Conservation (phyloP, 2,329 filamentous ascomycete species). For the Cadophora luteo-olivacea region DNA sequence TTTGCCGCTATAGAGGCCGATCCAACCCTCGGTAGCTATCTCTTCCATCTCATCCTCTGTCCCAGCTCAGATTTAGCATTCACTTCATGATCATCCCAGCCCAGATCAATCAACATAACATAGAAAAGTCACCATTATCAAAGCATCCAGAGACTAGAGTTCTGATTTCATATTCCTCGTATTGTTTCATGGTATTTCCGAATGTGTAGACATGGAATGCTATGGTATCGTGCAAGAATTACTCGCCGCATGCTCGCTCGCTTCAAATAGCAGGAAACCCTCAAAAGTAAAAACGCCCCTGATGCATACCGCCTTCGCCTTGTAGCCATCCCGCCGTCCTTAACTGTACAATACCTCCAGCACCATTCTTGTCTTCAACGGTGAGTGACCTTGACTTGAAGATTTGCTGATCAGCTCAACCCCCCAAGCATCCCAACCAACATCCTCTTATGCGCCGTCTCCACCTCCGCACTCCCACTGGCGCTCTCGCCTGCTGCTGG, state of each 20-base stretch:
- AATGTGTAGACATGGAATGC: not conserved
- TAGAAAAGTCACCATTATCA: too few relatives aligned
- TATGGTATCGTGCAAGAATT: not conserved
- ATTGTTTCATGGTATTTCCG: not conserved
- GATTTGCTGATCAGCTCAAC: not conserved
- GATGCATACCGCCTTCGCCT: too few relatives aligned
- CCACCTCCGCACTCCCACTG: not conserved
- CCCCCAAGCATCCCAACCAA: not conserved
- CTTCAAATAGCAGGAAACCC: not conserved
- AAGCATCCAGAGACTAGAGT: too few relatives aligned
- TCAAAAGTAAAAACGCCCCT: not conserved
- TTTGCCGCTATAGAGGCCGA: too few relatives aligned
- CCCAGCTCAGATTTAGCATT: too few relatives aligned
- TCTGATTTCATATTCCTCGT: not conserved
- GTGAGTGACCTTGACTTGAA: not conserved
- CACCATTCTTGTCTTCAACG: too few relatives aligned
- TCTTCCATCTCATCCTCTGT: too few relatives aligned
- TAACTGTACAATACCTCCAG: too few relatives aligned
- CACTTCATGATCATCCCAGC: too few relatives aligned
- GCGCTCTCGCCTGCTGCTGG: conserved; percentile 29
- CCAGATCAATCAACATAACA: too few relatives aligned
- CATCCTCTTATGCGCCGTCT: conserved; percentile 9
- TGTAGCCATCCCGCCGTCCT: too few relatives aligned
- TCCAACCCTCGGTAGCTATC: too few relatives aligned
- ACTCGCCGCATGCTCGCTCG: not conserved